Evolutionary conservation across 805 yeast genomes (phyloP).

Genomic region (Suhomyces sp.): DNA sequence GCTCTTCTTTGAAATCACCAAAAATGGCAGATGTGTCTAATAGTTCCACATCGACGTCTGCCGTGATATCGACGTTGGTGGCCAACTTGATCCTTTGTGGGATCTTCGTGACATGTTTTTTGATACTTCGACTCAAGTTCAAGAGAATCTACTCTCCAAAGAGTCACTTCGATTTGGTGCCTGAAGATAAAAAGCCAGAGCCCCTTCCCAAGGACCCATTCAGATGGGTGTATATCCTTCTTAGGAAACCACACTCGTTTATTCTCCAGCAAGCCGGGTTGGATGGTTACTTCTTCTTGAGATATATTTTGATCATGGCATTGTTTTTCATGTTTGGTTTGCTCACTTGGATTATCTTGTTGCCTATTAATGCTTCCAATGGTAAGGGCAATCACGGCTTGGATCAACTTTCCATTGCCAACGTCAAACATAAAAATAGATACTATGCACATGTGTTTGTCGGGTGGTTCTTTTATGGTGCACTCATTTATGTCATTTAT

Average conservation of each 20-base stretch:
- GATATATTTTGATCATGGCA: conserved; percentile 65
- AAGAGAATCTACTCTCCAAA: conserved; percentile 84
- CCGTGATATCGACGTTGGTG: conserved; percentile 69
- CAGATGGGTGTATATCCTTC: conserved; percentile 65
- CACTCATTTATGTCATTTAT: conserved; percentile 68
- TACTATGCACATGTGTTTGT: conserved; percentile 85
- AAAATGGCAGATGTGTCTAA: conserved; percentile 14
- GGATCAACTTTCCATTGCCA: conserved; percentile 74
- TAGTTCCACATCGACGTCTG: conserved; percentile 58
- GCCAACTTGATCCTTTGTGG: conserved; percentile 67
- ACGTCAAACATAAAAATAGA: conserved; percentile 56
- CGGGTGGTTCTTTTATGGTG: conserved; percentile 76
- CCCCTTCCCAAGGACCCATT: conserved; percentile 69
- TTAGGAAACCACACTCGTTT: conserved; percentile 68
- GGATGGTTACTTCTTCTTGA: conserved; percentile 89
- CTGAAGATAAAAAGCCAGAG: conserved; percentile 63
- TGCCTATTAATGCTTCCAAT: conserved; percentile 79
- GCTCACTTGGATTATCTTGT: conserved; percentile 60
- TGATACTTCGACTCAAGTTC: conserved; percentile 63
- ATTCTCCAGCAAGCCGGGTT: conserved; percentile 83
- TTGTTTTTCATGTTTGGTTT: conserved; percentile 45
- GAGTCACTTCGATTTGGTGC: conserved; percentile 56
- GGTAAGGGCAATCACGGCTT: conserved; percentile 68
- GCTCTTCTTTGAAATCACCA: too few relatives aligned
- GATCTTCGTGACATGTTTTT: conserved; percentile 57